Conservation (phyloP, 768 basidiomycete genomes). For the Pulveroboletus ravenelii region DNA sequence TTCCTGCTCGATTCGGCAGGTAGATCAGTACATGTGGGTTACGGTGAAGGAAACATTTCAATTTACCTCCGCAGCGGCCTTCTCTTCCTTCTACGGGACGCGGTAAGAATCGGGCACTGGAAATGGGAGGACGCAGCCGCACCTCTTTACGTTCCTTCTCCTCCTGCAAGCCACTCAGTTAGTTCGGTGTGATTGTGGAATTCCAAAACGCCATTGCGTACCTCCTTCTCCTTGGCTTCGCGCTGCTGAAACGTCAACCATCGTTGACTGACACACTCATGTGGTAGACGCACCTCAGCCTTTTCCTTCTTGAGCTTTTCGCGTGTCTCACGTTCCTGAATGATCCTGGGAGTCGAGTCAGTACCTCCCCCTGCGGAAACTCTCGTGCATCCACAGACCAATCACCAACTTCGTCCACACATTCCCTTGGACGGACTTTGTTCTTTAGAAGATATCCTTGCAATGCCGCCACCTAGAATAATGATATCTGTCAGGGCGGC, state of each 20-base stretch:
- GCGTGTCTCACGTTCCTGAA: constrained; percentile 76
- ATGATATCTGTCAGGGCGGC: not conserved
- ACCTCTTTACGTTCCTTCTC: constrained; percentile 64
- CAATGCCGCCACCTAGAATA: constrained; percentile 64
- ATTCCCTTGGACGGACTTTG: constrained; percentile 84
- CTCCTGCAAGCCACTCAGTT: constrained; percentile 35
- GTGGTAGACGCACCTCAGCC: constrained; percentile 40
- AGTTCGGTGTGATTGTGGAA: not conserved
- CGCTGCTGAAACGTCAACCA: constrained; percentile 41
- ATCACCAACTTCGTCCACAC: constrained; percentile 71
- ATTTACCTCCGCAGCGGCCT: constrained; percentile 53
- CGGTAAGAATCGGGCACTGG: constrained; percentile 6
- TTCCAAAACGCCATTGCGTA: constrained; percentile 18
- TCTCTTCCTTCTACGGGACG: constrained; percentile 42
- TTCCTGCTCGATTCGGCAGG: constrained; percentile 33
- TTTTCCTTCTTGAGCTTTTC: constrained; percentile 83
- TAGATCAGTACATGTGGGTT: constrained; percentile 17
- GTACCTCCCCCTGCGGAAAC: not conserved
- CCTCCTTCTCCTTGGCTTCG: constrained; percentile 77
- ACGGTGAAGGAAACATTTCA: not conserved
- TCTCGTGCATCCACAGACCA: constrained; percentile 44
- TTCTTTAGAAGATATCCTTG: constrained; percentile 88
- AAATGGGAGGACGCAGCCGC: not conserved
- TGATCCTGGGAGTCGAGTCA: constrained; percentile 38
- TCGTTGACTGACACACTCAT: not conserved